Conservation (phyloP, 2,329 filamentous ascomycete genomes). For the Beauveria asiatica region DNA sequence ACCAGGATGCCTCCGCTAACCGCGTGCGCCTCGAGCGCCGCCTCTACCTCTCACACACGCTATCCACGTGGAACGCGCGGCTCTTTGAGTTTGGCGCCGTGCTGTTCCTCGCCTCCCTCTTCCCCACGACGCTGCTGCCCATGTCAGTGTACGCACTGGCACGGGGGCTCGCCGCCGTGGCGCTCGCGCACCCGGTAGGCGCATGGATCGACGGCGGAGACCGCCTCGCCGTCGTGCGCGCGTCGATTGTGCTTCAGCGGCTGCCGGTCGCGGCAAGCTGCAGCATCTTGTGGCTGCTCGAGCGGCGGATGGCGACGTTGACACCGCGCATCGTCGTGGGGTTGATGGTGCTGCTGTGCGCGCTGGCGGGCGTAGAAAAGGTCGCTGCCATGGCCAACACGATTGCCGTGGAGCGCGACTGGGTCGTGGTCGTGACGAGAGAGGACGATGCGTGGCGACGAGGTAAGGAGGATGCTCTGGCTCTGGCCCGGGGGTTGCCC, state of each 20-base stretch:
- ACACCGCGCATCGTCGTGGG: neutral
- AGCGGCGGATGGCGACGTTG: conserved; percentile 5
- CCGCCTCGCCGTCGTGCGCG: conserved; percentile 40
- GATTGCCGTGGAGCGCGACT: conserved; percentile 3
- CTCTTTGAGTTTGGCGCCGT: conserved; percentile 56
- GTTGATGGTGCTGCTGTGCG: conserved; percentile 22
- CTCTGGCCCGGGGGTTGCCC: conserved; percentile 24
- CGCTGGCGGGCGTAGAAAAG: conserved; percentile 19
- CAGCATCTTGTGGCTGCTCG: conserved; percentile 32
- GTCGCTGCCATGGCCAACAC: neutral
- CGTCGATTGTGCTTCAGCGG: conserved; percentile 34
- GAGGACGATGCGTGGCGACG: neutral
- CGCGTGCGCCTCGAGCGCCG: conserved; percentile 10
- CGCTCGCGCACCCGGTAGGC: conserved; percentile 52
- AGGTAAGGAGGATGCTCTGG: conserved; percentile 15
- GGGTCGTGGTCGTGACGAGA: conserved; percentile 2
- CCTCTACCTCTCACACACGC: conserved; percentile 51
- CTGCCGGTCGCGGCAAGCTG: conserved; percentile 40
- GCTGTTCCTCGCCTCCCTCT: conserved; percentile 48
- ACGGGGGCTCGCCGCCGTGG: conserved; percentile 47
- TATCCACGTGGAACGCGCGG: conserved; percentile 57
- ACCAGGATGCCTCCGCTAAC: neutral
- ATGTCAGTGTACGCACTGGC: conserved; percentile 61
- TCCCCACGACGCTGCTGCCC: conserved; percentile 51
- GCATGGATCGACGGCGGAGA: conserved; percentile 46